A percentile compares a stretch with the other conserved stretches of the same genome.
Conservation (phyloP, 2,329 filamentous ascomycete species). For the Colletotrichum lini region DNA sequence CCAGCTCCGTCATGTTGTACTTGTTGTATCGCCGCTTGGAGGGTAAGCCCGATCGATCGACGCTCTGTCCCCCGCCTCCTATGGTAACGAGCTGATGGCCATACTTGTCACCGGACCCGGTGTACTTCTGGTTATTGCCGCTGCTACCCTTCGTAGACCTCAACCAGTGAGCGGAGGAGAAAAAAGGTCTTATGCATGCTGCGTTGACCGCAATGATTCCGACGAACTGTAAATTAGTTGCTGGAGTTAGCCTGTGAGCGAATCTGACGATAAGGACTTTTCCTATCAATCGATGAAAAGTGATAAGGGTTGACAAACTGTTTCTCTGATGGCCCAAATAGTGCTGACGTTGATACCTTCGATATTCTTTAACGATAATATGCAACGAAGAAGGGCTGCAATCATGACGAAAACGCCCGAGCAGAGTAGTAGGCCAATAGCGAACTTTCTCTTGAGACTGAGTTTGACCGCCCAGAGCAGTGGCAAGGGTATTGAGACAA, state of each 20-base stretch:
- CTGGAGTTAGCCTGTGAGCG: neutral
- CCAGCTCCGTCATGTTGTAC: conserved; percentile 44
- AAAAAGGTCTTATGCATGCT: conserved; percentile 58
- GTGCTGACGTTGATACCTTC: conserved; percentile 55
- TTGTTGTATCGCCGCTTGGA: conserved; percentile 32
- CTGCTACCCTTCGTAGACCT: conserved; percentile 52
- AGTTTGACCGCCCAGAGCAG: conserved; percentile 58
- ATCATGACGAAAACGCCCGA: conserved; percentile 61
- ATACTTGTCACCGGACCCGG: conserved; percentile 46
- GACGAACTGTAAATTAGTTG: conserved; percentile 52
- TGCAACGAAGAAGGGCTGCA: conserved; percentile 58
- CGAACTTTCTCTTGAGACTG: conserved; percentile 53
- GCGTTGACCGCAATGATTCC: conserved; percentile 60
- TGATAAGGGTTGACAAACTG: conserved; percentile 45
- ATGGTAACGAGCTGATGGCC: conserved; percentile 48
- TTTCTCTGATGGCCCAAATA: conserved; percentile 61
- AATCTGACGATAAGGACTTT: neutral
- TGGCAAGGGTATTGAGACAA: conserved; percentile 58
- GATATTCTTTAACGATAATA: conserved; percentile 54
- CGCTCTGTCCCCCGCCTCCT: conserved; percentile 43
- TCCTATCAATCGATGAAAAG: neutral
- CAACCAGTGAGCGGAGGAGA: conserved; percentile 52
- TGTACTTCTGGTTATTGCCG: conserved; percentile 44
- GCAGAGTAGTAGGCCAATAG: conserved; percentile 57
- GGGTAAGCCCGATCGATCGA: conserved; percentile 20